phyloP scores from a whole-genome alignment of 2,329 filamentous ascomycete genomes.

The Coniochaeta sp. region DNA sequence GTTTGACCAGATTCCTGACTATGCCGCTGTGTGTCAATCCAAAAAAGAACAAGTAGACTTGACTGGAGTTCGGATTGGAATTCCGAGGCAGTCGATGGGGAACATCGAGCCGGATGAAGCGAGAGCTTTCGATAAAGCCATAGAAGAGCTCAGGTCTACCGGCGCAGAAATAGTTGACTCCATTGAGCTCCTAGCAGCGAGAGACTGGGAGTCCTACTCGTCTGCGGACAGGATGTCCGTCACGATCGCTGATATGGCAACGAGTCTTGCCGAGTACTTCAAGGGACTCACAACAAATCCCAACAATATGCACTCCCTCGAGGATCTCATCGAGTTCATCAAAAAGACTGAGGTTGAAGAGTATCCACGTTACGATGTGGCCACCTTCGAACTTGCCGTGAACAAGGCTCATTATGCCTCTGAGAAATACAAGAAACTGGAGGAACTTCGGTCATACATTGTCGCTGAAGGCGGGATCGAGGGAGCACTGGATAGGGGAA shows the following conservation, averaged over 20 bases:
- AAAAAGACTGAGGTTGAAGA: not conserved
- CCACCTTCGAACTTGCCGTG: not conserved
- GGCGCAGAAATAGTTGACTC: not conserved
- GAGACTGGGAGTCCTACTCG: not conserved
- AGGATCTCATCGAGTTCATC: not conserved
- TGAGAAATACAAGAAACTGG: not conserved
- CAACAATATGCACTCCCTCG: not conserved
- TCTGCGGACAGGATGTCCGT: not conserved
- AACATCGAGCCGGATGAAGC: not conserved
- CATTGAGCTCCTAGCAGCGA: not conserved
- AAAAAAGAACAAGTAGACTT: too few species aligned
- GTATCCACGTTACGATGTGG: not conserved
- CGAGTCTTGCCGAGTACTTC: not conserved
- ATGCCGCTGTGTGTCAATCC: slow-evolving; percentile 21
- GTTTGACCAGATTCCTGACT: slow-evolving; percentile 46
- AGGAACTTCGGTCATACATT: not conserved
- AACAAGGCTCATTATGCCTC: not conserved
- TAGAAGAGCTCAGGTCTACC: not conserved
- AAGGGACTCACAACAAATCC: not conserved
- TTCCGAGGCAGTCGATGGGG: not conserved
- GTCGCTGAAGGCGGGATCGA: not conserved
- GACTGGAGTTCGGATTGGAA: not conserved
- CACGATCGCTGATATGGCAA: not conserved
- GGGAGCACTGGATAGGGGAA: not conserved
- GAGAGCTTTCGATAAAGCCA: not conserved